A percentile compares a stretch with the other conserved stretches of the same genome.
Conservation (phyloP, 2,329 filamentous ascomycete genomes). For the Fusarium nematophilum region DNA sequence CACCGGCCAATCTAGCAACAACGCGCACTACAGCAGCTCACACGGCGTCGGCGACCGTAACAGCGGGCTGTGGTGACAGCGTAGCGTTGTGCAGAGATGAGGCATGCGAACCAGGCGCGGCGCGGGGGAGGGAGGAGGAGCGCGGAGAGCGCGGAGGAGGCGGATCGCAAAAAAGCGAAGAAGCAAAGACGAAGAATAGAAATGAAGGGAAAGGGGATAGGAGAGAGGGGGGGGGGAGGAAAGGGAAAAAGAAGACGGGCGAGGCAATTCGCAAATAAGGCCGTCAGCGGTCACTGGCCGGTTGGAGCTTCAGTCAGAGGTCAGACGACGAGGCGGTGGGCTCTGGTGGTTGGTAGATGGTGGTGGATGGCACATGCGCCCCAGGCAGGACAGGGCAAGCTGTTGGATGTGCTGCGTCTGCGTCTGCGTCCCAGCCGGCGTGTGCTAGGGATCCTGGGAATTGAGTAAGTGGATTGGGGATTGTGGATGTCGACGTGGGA, state of each 20-base stretch:
- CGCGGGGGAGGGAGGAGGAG: slow-evolving; percentile 30
- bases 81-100: slow-evolving; percentile 50
- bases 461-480: slow-evolving; percentile 20
- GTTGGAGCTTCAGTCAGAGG: slow-evolving; percentile 28
- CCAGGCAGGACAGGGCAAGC: slow-evolving; percentile 24
- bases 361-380: slow-evolving; percentile 24
- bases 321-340: slow-evolving; percentile 42
- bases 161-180: slow-evolving; percentile 21
- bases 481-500: slow-evolving; percentile 12
- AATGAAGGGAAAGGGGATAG: not conserved
- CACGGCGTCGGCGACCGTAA: slow-evolving; percentile 40
- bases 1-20: slow-evolving; percentile 33
- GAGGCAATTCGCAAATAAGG: slow-evolving; percentile 44
- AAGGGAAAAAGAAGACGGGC: slow-evolving; percentile 8
- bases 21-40: slow-evolving; percentile 39
- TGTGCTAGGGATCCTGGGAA: slow-evolving; percentile 8
- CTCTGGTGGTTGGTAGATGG: slow-evolving; percentile 25
- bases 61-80: slow-evolving; percentile 38
- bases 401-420: not conserved
- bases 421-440: not conserved
- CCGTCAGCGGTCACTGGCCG: slow-evolving; percentile 39
- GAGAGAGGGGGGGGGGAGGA: not conserved
- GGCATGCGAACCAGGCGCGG: slow-evolving; percentile 47
- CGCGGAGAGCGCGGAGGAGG: slow-evolving; percentile 30
- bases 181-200: not conserved